Evolutionary conservation across 2,329 filamentous ascomycete genomes (phyloP).

Genomic region (Thielaviopsis punctulata): DNA sequence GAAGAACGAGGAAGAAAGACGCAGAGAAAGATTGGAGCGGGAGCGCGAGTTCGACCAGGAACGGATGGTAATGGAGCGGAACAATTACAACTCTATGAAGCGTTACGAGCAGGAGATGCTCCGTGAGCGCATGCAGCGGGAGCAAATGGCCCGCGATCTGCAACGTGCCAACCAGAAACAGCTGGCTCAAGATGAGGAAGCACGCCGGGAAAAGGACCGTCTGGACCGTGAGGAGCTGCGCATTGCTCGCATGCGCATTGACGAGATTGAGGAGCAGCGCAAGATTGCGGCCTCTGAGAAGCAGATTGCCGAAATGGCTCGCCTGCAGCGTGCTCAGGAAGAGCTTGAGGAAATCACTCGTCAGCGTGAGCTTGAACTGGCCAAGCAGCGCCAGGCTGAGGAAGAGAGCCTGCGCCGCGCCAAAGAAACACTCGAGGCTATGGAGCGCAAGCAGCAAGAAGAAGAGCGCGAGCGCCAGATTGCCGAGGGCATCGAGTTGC

Average conservation of each 20-base stretch:
- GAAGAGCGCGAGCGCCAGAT: conserved; percentile 33
- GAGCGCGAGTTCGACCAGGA: background rate
- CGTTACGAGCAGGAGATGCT: background rate
- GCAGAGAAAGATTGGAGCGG: background rate
- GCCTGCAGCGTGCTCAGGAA: conserved; percentile 27
- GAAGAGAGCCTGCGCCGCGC: conserved; percentile 23
- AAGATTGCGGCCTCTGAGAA: conserved; percentile 19
- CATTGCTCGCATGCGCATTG: conserved; percentile 18
- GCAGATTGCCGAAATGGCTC: conserved; percentile 27
- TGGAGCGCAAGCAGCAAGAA: conserved; percentile 28
- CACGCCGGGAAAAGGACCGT: conserved; percentile 4
- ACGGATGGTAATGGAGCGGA: background rate
- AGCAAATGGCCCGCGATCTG: conserved; percentile 2
- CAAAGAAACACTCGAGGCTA: conserved; percentile 30
- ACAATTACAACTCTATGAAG: background rate
- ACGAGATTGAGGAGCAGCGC: conserved; percentile 21
- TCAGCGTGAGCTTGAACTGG: conserved; percentile 28
- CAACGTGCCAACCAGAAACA: background rate
- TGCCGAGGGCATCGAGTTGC: conserved; percentile 32
- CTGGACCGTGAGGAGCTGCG: conserved; percentile 28
- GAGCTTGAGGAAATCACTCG: conserved; percentile 31
- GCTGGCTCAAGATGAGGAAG: background rate
- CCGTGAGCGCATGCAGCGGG: background rate
- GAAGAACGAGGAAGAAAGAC: background rate
- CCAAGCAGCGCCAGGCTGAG: conserved; percentile 27